Conservation (phyloP, 2,329 filamentous ascomycete genomes). For the Raffaelea ambrosiae region DNA sequence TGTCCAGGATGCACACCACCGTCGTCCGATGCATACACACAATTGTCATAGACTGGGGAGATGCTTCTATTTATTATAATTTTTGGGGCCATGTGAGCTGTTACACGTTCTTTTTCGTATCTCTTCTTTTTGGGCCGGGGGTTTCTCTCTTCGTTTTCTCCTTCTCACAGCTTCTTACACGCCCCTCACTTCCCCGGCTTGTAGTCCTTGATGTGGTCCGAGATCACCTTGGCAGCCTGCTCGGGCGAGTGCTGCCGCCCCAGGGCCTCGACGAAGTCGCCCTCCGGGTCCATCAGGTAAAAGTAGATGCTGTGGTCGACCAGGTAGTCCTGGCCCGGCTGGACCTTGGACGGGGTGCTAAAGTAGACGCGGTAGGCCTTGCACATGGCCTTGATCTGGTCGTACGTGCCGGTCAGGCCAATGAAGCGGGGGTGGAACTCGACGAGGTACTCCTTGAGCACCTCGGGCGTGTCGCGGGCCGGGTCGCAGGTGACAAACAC, state of each 20-base stretch:
- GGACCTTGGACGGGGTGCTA: slow-evolving; percentile 78
- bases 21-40: too few relatives aligned
- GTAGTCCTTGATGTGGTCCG: slow-evolving; percentile 70
- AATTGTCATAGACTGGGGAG: too few relatives aligned
- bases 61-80: too few relatives aligned
- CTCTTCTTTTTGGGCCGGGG: too few relatives aligned
- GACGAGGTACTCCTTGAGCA: slow-evolving; percentile 74
- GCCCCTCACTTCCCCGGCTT: slow-evolving; percentile 12
- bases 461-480: slow-evolving; percentile 76
- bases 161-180: too few relatives aligned
- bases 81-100: too few relatives aligned
- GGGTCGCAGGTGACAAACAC: slow-evolving; percentile 97
- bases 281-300: slow-evolving; percentile 97
- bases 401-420: slow-evolving; percentile 86
- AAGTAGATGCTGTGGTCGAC: slow-evolving; percentile 99
- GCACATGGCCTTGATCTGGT: slow-evolving; percentile 88
- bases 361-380: slow-evolving; percentile 98
- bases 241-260: slow-evolving; percentile 90
- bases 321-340: slow-evolving; percentile 90
- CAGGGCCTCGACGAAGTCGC: slow-evolving; percentile 95
- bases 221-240: slow-evolving; percentile 73
- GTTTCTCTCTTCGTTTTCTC: neutral
- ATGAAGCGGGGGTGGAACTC: slow-evolving; percentile 87
- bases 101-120: too few relatives aligned
- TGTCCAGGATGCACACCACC: too few relatives aligned